Base-by-base conservation (phyloP, 441 rosid species). In the Codiaeum variegatum region DNA sequence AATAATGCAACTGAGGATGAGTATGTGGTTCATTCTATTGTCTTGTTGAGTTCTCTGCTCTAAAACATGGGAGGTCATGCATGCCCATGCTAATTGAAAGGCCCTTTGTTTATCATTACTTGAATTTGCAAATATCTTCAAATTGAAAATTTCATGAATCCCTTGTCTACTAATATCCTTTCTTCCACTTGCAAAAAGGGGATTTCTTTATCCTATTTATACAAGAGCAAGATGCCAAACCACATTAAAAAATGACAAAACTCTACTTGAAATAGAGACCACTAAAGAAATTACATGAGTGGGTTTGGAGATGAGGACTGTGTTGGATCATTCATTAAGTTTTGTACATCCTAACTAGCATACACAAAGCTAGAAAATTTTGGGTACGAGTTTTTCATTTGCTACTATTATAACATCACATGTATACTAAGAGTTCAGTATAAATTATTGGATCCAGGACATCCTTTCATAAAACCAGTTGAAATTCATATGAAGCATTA, bases 401-500 rank as follows among this genome's bases (percentile, higher is more conserved):
- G 9, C 42, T 5, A 29, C 9, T 60, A 51, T 29, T 44, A 65
- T 29, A 3, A 60, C 55, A 46, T 2, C 38, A 66, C 38, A 70
- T 21, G 16, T 34, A 36, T 29, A 62, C 13, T 52, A 9, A 12
- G 32, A 6, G 21, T 32, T 42, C 28, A 19, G n/a, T 71, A 16
- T 36, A 21, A 3, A 15, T 31, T 12, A 52, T 32, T 42, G 16
- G 54, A 36, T 36, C 69, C 2, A 62, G 32, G 29, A 72, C 52
- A 56, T 42, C 28, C 15, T 47, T 47, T 15, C 29, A 46, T 10
- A 46, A 67, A 32, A 24, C 28, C 32, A 54, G 16, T 23, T 38
- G 49, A 29, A 67, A 67, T 52, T 46, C 34, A 44, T 24, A 21
- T 19, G 29, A 40, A 67, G 54, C 61, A 76, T 51, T 49, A 70